Evolutionary conservation across 2,329 filamentous ascomycete genomes (phyloP), one percentile per base, ranked within the genome.

Genomic region (Trichoderma polysporum): DNA sequence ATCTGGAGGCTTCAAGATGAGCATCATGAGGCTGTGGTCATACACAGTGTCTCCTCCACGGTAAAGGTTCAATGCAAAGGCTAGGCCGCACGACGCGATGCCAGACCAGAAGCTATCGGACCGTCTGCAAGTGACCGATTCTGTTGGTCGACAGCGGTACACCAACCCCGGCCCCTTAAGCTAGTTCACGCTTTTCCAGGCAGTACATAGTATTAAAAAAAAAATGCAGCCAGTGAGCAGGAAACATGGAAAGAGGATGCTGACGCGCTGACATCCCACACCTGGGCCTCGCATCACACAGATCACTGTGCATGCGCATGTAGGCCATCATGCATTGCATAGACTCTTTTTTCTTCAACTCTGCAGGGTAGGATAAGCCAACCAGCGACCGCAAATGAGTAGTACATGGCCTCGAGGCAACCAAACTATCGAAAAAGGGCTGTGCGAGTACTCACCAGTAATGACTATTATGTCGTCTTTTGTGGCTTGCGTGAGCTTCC

Each of bases 241-340:
- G 33, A 65, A 47, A 50, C 31, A 35, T 41, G 15, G 7, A 33
- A 29, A 45, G 50, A 53, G 49, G 47, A 45, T 45, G 60, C 61
- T 56, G 37, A 27, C 33, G 2, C 37, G 50, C 39, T 47, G 61
- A 35, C 22, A 56, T 56, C 19, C 50, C 61, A 31, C 50, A 33
- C 61, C 19, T 47, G 29, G 29, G 50, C 50, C 25, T 19, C 27
- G 33, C 50, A 64, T 64, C 50, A 56, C 37, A 64, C 53, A 58
- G 52, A 66, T 66, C 52, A 58, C 61, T 58, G 50, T 57, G 52
- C 45, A 58, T 66, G 53, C 62, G 62, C 47, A 66, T 52, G 63
- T 47, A 60, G 54, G 22, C 63, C 63, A 59, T 47, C 54, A 60
- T 60, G 56, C 63, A 66, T 64, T 57, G 61, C 61, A 49, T 64